phyloP scores from a whole-genome alignment of 208 protist species.

The Vickermania spadyakhi region DNA sequence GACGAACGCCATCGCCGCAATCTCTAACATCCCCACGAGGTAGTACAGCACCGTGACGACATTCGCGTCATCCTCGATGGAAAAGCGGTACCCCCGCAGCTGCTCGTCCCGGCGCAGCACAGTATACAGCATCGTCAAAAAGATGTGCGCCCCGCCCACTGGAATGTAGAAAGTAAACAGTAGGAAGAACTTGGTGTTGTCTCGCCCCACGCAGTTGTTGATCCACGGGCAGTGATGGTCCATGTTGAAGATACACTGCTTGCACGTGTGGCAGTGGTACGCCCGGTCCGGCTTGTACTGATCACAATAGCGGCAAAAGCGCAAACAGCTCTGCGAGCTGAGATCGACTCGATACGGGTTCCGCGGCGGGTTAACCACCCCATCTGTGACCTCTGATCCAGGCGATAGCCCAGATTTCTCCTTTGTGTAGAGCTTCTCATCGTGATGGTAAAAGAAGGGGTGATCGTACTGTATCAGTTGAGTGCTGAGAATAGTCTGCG shows the following conservation, averaged over 20 bases:
- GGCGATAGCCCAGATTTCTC: background rate
- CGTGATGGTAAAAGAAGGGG: background rate
- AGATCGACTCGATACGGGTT: slow-evolving; percentile 28
- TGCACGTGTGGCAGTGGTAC: slow-evolving; percentile 65
- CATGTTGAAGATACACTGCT: slow-evolving; percentile 60
- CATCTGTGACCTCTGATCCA: background rate
- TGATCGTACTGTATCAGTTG: background rate
- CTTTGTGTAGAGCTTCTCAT: background rate
- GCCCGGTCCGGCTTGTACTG: slow-evolving; percentile 27
- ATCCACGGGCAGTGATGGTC: slow-evolving; percentile 89
- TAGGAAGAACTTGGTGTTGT: slow-evolving; percentile 67
- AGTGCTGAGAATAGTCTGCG: background rate
- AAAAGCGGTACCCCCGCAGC: background rate
- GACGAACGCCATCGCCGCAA: slow-evolving; percentile 26
- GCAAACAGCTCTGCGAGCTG: slow-evolving; percentile 14
- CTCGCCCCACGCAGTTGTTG: slow-evolving; percentile 71
- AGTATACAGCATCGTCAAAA: slow-evolving; percentile 32
- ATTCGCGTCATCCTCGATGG: background rate
- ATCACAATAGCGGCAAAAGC: slow-evolving; percentile 16
- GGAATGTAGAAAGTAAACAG: slow-evolving; percentile 71
- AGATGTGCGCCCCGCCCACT: slow-evolving; percentile 58
- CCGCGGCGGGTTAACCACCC: slow-evolving; percentile 9
- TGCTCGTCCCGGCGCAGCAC: slow-evolving; percentile 4
- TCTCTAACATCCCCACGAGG: slow-evolving; percentile 31
- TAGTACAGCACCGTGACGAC: slow-evolving; percentile 9